Evolutionary conservation across 1,284 basidiomycete genomes (phyloP), one percentile per base, ranked within the genome.

Genomic region (Spongiforma sp.): DNA sequence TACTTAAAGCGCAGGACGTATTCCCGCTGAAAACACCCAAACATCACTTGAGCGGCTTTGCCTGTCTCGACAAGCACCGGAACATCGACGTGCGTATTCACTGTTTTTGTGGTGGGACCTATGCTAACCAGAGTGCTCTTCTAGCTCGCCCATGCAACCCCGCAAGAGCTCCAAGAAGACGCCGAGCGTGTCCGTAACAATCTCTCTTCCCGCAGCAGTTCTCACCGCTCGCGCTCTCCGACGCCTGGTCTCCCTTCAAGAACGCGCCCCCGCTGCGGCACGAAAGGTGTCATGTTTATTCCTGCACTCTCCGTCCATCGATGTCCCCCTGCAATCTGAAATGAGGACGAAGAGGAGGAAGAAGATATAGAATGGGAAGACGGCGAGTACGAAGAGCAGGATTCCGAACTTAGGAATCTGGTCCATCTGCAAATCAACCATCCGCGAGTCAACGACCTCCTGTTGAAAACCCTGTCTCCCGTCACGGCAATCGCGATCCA

Each of bases 11-110:
- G 4, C 95, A 99, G 78, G 96, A 98, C 73, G 95, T 99, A 99
- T 99, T 60, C 97, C 97, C 21, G 97, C 97, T 0, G 97, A 99
- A 81, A 99, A 99, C 78, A 98, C 99, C 73, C 98, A 99, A 79
- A 99, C 98, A 0, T 98, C 97, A 0, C 98, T 96, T 72, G 97
- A 99, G 78, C 87, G 97, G 56, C 86, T n/a, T 99, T 28, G 97
- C 97, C 0, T 84, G 97, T 65, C 84, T 99, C 63, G 99, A 99
- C 83, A 99, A 99, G 78, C 96, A 98, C 77, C 87, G 96, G 41
- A 99, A 99, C 77, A 93, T 99, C 63, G 97, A 99, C 76, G 93
- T 97, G 75, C 79, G 93, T 84, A 11, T 57, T 50, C 30, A 12
- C 30, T 4, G 56, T 26, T 59, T 5, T 39, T 52, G 19, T 19